A percentile compares a stretch with the other conserved stretches of the same genome.
These are phyloP conservation scores for Cyphellophora europaea DNA, from an alignment of 2,329 filamentous ascomycete species.

Conservation along the genomic window DNA sequence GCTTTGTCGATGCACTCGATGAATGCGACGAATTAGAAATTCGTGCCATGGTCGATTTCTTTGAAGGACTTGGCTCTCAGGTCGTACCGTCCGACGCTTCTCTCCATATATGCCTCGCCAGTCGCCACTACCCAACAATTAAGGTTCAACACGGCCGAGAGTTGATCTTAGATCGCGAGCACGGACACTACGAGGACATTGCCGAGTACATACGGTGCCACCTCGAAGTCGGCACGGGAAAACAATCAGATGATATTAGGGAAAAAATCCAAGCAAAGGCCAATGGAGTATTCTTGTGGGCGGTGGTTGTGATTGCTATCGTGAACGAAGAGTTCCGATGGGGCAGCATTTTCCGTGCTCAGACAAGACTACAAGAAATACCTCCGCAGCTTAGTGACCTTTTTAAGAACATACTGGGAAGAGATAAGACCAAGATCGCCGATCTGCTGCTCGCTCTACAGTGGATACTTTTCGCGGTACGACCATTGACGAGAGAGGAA, in stretches of 20 bases:
- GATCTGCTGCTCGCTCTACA: constrained; percentile 27
- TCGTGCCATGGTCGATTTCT: constrained; percentile 27
- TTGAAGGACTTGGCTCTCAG: constrained; percentile 24
- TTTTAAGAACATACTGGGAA: constrained; percentile 42
- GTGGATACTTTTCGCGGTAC: constrained; percentile 13
- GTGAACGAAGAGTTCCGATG: constrained; percentile 32
- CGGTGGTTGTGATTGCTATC: constrained; percentile 35
- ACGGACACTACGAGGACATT: constrained; percentile 25
- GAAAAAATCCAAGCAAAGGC: constrained; percentile 27
- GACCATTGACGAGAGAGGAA: constrained; percentile 29
- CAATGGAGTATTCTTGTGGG: constrained; percentile 38
- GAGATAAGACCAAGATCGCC: constrained; percentile 34
- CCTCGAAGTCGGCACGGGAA: constrained; percentile 20
- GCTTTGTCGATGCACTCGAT: constrained; percentile 38
- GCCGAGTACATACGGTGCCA: constrained; percentile 24
- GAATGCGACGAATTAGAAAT: constrained; percentile 33
- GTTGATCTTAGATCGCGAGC: constrained; percentile 26
- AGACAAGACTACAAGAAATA: constrained; percentile 28
- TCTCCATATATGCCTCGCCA: constrained; percentile 31
- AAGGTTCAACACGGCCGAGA: constrained; percentile 21
- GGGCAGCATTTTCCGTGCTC: constrained; percentile 22
- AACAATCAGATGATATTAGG: constrained; percentile 19
- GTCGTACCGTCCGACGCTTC: constrained; percentile 5
- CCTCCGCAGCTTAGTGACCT: constrained; percentile 35
- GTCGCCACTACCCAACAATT: constrained; percentile 36